Base-by-base conservation (phyloP, 495 filamentous ascomycete genomes). In the Lentithecium fluviatile region DNA sequence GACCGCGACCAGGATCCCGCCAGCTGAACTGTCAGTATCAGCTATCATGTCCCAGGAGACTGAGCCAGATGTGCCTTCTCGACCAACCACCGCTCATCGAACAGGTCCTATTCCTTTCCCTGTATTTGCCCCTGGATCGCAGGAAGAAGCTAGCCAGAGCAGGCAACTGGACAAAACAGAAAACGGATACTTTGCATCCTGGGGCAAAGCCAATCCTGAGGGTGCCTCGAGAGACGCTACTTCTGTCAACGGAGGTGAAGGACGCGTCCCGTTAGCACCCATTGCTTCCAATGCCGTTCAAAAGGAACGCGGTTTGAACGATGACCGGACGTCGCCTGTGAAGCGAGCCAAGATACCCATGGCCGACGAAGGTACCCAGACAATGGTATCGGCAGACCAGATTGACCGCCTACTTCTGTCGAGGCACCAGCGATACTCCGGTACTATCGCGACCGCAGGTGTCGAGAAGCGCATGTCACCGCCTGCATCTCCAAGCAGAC, bases 341-440 rank as follows among this genome's bases (percentile, higher is more conserved):
- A 64, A 69, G 43, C 8, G 17, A 10, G 11, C 32, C 7, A 38
- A 15, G 8, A 52, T 46, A 5, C 38, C 45, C 19, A 60, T 56
- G 48, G 52, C 64, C 23, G 73, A 75, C 49, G 70, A 68, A 46
- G 71, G 66, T 20, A 75, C 73, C 13, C 74, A 76, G 63, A 76
- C 74, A 0, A 62, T 69, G 50, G 67, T 76, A 5, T 72, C 71
- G 17, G 62, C 71, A 2, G 62, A 62, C 2, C 69, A 76, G 47
- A 74, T 76, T 36, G 74, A 76, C 36, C 62, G 65, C 23, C 63
- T 76, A 37, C 36, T 76, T 15, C 40, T 24, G 29, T 23, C 36
- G 8, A 66, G 56, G 17, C 53, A 24, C 7, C 55, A 58, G 19
- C 49, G 56, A 19, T 11, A 40, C 46, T 55, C 60, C 40, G 51